Conservation (phyloP, 2,329 filamentous ascomycete species). For the Didymella pomorum region DNA sequence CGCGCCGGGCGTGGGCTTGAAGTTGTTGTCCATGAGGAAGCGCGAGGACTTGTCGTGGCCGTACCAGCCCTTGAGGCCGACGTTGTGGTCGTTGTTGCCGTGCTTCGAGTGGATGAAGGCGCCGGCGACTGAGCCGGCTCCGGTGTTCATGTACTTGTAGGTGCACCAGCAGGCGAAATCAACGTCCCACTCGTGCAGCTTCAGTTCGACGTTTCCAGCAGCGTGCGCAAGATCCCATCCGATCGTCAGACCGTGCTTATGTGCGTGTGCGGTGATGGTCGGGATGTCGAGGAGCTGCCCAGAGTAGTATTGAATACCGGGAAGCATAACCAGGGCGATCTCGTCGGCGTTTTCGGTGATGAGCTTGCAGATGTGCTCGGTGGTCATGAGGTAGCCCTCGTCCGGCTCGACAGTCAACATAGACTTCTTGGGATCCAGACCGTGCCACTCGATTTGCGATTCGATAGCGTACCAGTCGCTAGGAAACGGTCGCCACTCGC, state of each 20-base stretch:
- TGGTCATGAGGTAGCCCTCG: constrained; percentile 70
- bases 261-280: constrained; percentile 78
- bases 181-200: constrained; percentile 85
- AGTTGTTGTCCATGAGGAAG: constrained; percentile 85
- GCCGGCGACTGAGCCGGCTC: constrained; percentile 80
- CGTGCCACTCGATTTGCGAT: constrained; percentile 78
- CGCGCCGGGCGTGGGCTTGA: constrained; percentile 78
- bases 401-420: constrained; percentile 74
- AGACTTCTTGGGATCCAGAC: constrained; percentile 68
- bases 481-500: constrained; percentile 88
- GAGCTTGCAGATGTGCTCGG: constrained; percentile 70
- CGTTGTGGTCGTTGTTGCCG: constrained; percentile 67
- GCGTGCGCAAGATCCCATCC: constrained; percentile 92
- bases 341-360: constrained; percentile 77
- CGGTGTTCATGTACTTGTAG: constrained; percentile 92
- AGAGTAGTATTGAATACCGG: constrained; percentile 89
- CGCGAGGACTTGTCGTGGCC: constrained; percentile 78
- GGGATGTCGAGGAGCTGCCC: constrained; percentile 86
- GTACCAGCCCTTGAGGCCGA: constrained; percentile 84
- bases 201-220: constrained; percentile 80
- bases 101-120: constrained; percentile 81
- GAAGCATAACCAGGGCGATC: constrained; percentile 78
- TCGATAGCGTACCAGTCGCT: constrained; percentile 87
- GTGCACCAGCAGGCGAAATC: constrained; percentile 94
- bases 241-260: constrained; percentile 72